phyloP scores from a whole-genome alignment of 805 yeast species.

The Myxozyma geophila region DNA sequence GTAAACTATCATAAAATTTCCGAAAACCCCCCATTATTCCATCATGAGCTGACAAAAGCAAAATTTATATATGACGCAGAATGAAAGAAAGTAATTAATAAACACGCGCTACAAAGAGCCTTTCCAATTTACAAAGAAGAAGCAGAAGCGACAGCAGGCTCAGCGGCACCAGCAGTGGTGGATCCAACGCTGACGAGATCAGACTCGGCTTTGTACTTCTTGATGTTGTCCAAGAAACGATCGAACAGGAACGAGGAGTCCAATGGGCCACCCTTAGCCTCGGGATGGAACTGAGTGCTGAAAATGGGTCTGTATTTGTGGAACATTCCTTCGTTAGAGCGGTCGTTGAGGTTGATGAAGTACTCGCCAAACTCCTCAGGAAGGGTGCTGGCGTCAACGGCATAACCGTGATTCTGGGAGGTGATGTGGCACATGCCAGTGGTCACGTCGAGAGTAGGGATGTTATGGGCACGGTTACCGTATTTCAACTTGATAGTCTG shows the following conservation, averaged over 20 bases:
- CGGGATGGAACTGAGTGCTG: slow-evolving; percentile 98
- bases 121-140: slow-evolving; percentile 11
- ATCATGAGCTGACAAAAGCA: not conserved
- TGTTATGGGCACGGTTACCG: slow-evolving; percentile 99
- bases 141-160: slow-evolving; percentile 20
- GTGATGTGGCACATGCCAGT: slow-evolving; percentile 98
- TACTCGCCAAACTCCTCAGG: slow-evolving; percentile 80
- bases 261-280: slow-evolving; percentile 98
- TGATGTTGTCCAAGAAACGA: slow-evolving; percentile 76
- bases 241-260: slow-evolving; percentile 92
- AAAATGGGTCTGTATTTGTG: slow-evolving; percentile 86
- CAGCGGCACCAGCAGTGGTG: slow-evolving; percentile 10
- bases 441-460: slow-evolving; percentile 86
- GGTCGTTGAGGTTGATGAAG: slow-evolving; percentile 91
- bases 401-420: slow-evolving; percentile 98
- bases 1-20: not conserved
- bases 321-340: slow-evolving; percentile 96
- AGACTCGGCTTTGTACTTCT: slow-evolving; percentile 52
- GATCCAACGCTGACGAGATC: slow-evolving; percentile 2
- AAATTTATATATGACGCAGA: not conserved
- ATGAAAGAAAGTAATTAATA: not conserved
- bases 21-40: not conserved
- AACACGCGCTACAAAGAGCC: not conserved
- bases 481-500: slow-evolving; percentile 87
- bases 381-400: slow-evolving; percentile 83